A percentile compares a stretch with the other conserved stretches of the same genome.
These are phyloP conservation scores for Malbranchea zuffiana DNA, from an alignment of 2,329 filamentous ascomycete genomes.

Conservation along the genomic window DNA sequence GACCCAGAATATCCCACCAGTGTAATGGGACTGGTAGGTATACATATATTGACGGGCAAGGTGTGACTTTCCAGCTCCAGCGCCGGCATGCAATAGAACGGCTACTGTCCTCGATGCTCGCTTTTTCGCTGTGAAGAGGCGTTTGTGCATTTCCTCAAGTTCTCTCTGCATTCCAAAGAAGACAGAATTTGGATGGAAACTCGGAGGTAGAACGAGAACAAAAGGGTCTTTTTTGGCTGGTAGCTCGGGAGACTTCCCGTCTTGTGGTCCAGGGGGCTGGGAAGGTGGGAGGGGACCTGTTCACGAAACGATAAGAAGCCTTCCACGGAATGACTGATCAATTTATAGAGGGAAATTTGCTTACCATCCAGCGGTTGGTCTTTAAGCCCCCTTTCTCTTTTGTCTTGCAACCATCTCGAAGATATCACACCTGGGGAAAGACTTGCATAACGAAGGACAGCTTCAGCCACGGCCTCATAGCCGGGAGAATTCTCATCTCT, in stretches of 20 bases:
- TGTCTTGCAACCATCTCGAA: constrained; percentile 51
- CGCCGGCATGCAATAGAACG: constrained; percentile 53
- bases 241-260: no score
- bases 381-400: constrained; percentile 29
- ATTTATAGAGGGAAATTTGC: neutral
- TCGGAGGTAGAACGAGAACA: constrained; percentile 40
- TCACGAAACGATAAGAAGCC: neutral
- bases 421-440: constrained; percentile 46
- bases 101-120: constrained; percentile 50
- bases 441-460: constrained; percentile 36
- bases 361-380: no score
- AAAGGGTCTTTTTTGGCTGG: constrained; percentile 8
- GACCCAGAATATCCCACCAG: constrained; percentile 60
- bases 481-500: constrained; percentile 53
- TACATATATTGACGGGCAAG: constrained; percentile 58
- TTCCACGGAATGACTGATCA: neutral
- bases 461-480: constrained; percentile 45
- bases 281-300: neutral
- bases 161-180: constrained; percentile 53
- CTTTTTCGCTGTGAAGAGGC: constrained; percentile 49
- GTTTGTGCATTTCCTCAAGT: constrained; percentile 47
- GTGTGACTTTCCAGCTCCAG: constrained; percentile 59
- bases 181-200: constrained; percentile 51
- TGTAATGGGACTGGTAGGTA: constrained; percentile 47
- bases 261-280: no score